phyloP scores from a whole-genome alignment of 176 grass and related monocot genomes.

The Puccinellia tenuiflora region DNA sequence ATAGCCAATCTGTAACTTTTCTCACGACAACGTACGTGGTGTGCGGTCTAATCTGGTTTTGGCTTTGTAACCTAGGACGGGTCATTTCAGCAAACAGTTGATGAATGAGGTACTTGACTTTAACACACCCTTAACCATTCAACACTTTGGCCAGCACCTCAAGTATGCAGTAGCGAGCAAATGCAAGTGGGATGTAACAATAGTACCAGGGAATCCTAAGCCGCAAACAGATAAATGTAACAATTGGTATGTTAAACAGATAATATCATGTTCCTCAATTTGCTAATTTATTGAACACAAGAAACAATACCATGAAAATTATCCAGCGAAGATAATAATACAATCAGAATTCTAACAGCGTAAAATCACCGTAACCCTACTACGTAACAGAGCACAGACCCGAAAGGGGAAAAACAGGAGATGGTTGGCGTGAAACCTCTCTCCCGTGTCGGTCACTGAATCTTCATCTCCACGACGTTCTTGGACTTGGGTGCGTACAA shows the following conservation, averaged over 20 bases:
- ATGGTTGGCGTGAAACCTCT: constrained; percentile 4
- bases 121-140: not conserved
- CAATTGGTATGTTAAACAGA: not conserved
- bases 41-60: not conserved
- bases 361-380: not conserved
- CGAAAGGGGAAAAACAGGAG: not conserved
- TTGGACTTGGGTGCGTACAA: constrained; percentile 76
- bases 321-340: not conserved
- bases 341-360: not conserved
- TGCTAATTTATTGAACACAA: constrained; percentile 32
- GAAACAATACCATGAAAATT: not conserved
- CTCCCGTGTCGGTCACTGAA: constrained; percentile 23
- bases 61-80: not conserved
- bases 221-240: not conserved
- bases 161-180: not conserved
- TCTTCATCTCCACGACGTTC: constrained; percentile 72
- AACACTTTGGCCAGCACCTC: not conserved
- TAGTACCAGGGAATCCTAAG: not conserved
- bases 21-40: not conserved
- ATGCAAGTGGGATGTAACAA: not conserved
- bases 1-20: not conserved
- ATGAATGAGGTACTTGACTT: not conserved
- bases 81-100: constrained; percentile 1
- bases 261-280: not conserved
- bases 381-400: not conserved